Evolutionary conservation across 1,284 basidiomycete genomes (phyloP).

Genomic region (Leccinum subspadiceum): DNA sequence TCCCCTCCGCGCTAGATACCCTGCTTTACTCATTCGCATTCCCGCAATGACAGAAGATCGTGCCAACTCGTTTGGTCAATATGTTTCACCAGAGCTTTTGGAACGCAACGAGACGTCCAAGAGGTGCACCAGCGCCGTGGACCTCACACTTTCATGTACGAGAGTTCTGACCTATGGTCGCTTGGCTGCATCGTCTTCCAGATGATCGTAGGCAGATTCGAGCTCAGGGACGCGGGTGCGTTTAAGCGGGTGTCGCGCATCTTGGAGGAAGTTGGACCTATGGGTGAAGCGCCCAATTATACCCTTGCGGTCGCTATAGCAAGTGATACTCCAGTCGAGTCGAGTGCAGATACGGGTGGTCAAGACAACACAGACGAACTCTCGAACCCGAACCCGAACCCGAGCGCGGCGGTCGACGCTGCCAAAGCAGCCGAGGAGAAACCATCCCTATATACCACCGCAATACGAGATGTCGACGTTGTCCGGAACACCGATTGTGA

Average conservation of each 20-base stretch:
- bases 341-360: not conserved
- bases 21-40: constrained; percentile 9
- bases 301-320: constrained; percentile 11
- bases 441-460: not conserved
- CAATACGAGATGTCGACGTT: constrained; percentile 4
- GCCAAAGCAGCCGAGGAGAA: constrained; percentile 12
- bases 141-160: constrained; percentile 1
- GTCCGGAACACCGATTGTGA: constrained; percentile 21
- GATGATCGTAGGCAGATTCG: constrained; percentile 91
- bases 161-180: constrained; percentile 93
- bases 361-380: not conserved
- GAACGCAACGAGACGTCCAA: constrained; percentile 71
- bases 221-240: constrained; percentile 6
- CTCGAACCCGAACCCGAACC: not conserved
- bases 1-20: not conserved
- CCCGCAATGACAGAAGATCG: constrained; percentile 40
- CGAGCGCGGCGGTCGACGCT: constrained; percentile 2
- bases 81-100: constrained; percentile 91
- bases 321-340: not conserved
- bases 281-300: constrained; percentile 37
- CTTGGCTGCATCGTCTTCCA: constrained; percentile 96
- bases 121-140: constrained; percentile 42
- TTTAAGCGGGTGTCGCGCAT: constrained; percentile 24
- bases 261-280: constrained; percentile 34
- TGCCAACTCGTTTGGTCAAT: constrained; percentile 89